phyloP scores from a whole-genome alignment of 371 early-diverging fungal species.

The Circinella umbellata region DNA sequence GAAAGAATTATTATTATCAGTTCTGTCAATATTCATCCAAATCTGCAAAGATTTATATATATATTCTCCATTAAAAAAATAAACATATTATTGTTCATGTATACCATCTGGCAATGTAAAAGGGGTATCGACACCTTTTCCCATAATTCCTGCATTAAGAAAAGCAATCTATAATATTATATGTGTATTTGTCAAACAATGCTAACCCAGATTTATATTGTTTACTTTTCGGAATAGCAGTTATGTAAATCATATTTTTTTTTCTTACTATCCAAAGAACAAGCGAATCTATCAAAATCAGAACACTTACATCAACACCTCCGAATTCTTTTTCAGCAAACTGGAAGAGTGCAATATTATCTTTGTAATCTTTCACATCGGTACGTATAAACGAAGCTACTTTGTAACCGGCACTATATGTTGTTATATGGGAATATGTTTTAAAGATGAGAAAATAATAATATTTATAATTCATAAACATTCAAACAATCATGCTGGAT shows the following conservation, averaged over 20 bases:
- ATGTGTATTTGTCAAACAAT: neutral
- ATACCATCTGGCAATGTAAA: conserved; percentile 14
- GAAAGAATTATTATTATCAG: neutral
- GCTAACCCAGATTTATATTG: too few species aligned
- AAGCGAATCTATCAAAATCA: too few species aligned
- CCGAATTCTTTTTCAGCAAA: conserved; percentile 57
- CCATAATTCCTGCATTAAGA: conserved; percentile 14
- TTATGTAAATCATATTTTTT: too few species aligned
- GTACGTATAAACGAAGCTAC: conserved; percentile 45
- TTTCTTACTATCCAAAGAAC: too few species aligned
- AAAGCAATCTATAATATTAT: conserved; percentile 14
- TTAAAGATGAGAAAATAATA: neutral
- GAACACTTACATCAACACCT: conserved; percentile 54
- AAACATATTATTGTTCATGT: conserved; percentile 12
- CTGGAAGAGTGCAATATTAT: conserved; percentile 49
- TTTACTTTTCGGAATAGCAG: too few species aligned
- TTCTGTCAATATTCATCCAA: too few species aligned
- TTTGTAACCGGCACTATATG: conserved; percentile 18
- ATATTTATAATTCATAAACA: neutral
- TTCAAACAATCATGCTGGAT: too few species aligned
- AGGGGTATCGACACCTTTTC: conserved; percentile 4
- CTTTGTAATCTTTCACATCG: conserved; percentile 57
- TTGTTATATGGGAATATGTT: too few species aligned
- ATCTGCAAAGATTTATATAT: neutral
- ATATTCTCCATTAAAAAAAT: neutral